Percentiles rank a stretch among this genome's conserved stretches.
Conservation (phyloP, 2,329 filamentous ascomycete species). For the Arthrobotrys sinensis region DNA sequence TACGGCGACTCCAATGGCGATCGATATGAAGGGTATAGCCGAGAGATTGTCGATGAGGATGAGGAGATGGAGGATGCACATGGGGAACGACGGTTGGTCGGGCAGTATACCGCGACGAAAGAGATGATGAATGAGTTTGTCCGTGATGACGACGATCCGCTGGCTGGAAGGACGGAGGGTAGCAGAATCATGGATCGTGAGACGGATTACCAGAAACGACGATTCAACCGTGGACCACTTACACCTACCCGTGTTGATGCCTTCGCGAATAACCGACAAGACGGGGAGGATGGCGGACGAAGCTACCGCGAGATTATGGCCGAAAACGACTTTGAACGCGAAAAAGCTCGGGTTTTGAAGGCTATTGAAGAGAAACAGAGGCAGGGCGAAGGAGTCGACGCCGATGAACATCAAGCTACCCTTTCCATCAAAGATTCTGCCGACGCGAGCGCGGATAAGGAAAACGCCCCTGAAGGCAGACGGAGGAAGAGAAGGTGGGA, state of each 20-base stretch:
- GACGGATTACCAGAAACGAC: constrained; percentile 96
- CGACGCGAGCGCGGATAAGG: constrained; percentile 76
- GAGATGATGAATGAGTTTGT: constrained; percentile 96
- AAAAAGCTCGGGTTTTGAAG: constrained; percentile 87
- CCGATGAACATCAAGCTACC: constrained; percentile 78
- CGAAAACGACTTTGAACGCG: constrained; percentile 87
- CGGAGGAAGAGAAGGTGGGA: constrained; percentile 91
- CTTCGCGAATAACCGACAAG: constrained; percentile 82
- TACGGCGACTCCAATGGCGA: constrained; percentile 83
- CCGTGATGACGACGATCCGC: constrained; percentile 89
- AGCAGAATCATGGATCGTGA: constrained; percentile 92
- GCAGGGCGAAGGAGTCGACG: constrained; percentile 73
- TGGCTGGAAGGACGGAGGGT: constrained; percentile 88
- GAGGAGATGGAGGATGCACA: constrained; percentile 82
- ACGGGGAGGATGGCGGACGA: constrained; percentile 77
- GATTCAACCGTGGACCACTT: constrained; percentile 84
- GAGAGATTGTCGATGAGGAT: constrained; percentile 86
- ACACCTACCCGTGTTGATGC: constrained; percentile 89
- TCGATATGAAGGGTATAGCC: constrained; percentile 90
- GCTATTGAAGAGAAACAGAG: constrained; percentile 82
- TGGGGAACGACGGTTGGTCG: constrained; percentile 82
- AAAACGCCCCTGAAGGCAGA: constrained; percentile 77
- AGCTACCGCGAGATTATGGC: constrained; percentile 95
- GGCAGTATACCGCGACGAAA: constrained; percentile 94
- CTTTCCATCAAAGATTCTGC: constrained; percentile 71